Evolutionary conservation across 177 flowering plant genomes (phyloP).

Genomic region (Telopea speciosissima): DNA sequence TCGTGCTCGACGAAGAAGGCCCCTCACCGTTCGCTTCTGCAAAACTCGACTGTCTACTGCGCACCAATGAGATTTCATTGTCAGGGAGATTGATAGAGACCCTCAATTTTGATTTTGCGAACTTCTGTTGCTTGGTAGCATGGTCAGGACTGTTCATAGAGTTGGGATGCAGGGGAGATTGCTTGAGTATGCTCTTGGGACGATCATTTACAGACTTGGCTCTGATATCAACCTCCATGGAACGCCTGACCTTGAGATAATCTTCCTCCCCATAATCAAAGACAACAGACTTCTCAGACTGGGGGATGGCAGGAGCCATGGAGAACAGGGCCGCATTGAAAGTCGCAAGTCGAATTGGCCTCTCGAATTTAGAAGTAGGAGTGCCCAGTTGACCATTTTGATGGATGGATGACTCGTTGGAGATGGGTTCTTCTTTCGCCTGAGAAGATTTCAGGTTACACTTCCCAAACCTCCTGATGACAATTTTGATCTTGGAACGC

Average conservation of each 20-base stretch:
- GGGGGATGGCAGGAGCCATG: slow-evolving; percentile 68
- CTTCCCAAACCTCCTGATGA: slow-evolving; percentile 44
- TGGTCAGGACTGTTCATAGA: slow-evolving; percentile 21
- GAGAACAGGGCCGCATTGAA: slow-evolving; percentile 82
- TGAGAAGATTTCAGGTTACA: slow-evolving; percentile 13
- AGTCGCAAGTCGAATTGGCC: slow-evolving; percentile 56
- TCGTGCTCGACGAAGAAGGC: slow-evolving; percentile 14
- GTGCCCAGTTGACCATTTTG: slow-evolving; percentile 15
- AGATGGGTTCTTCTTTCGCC: slow-evolving; percentile 12
- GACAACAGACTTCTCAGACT: slow-evolving; percentile 17
- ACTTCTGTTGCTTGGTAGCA: slow-evolving; percentile 17
- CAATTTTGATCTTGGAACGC: slow-evolving; percentile 39
- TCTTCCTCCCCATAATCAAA: slow-evolving; percentile 25
- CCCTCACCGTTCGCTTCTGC: slow-evolving; percentile 25
- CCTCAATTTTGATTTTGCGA: slow-evolving; percentile 36
- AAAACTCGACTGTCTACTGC: slow-evolving; percentile 25
- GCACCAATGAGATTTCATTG: slow-evolving; percentile 67
- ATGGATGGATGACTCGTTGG: slow-evolving; percentile 9
- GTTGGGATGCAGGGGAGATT: slow-evolving; percentile 40
- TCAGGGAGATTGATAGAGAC: slow-evolving; percentile 85
- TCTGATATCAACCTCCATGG: slow-evolving; percentile 14
- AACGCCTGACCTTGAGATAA: slow-evolving; percentile 11
- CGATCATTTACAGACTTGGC: slow-evolving; percentile 23
- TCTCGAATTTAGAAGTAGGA: slow-evolving; percentile 1
- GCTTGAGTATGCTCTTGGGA: slow-evolving; percentile 71